Base-by-base conservation (phyloP, 768 basidiomycete genomes). In the Piloderma croceum region DNA sequence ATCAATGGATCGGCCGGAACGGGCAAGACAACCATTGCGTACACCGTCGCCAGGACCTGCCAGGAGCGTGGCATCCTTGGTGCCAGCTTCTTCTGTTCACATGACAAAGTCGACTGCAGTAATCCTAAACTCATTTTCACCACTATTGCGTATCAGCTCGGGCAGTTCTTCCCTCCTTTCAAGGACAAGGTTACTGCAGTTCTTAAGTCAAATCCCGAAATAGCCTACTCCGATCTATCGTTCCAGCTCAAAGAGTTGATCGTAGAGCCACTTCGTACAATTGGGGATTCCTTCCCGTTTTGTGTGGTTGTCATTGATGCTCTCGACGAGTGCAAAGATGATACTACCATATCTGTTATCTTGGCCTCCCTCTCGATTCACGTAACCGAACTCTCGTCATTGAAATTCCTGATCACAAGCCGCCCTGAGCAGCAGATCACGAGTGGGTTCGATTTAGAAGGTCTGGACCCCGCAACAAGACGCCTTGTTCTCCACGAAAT, bases 11-110 rank as follows among this genome's bases (percentile, higher is more conserved):
- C 34, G 38, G 56, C 59, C 1, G 58, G 56, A 10, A 42, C 32
- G 9, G 58, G 58, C 3, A 59, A 59, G 42, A 48, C 59, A 10
- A 46, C 47, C n/a, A 35, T 60, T 24, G 48, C 59, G 0, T 34
- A 47, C 4, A 45, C 47, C 7, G 17, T 54, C 15, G 49, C 46
- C 2, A 38, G 44, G 2, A 33, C 18, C 29, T 39, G 51, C 20
- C 38, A 36, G 10, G 32, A 36, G 3, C 21, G 17, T 4, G 29
- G 40, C 5, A 41, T 39, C 7, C 42, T 56, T 4, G 50, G 53
- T 4, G 47, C 56, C n/a, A 29, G 20, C 31, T 48, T 41, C 36
- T 31, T 33, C 32, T 53, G 48, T 31, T 42, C 50, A 21, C 39
- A 47, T 17, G 42, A 41, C 5, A 38, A 43, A 9, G 10, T 35